Base-by-base conservation (phyloP, 192 early-diverging fungal species). In the Lunasporangiospora selenospora region DNA sequence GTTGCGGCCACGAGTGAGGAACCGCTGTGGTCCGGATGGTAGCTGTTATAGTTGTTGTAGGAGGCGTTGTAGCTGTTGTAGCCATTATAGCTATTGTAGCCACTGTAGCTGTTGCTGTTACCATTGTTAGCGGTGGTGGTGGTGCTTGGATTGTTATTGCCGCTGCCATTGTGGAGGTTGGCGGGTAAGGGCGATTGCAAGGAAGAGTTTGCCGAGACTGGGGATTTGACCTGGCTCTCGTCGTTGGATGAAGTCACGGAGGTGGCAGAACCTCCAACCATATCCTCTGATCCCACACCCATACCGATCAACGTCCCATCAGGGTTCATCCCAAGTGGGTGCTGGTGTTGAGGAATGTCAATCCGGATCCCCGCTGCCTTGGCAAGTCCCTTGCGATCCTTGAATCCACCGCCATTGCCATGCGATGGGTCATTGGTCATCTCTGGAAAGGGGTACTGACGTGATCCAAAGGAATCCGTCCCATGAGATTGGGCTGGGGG, bases 191-290 rank as follows among this genome's bases (percentile, higher is more conserved):
- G 55, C 0, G 65, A 59, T 33, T 57, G 54, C 15, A 36, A 40
- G 23, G 65, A 36, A 2, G 65, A 67, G 27, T 52, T 37, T 13
- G 24, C 50, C 7, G 45, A 47, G 18, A 47, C 4, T 3, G 45
- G 45, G 15, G 45, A 47, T 12, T 47, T 47, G 24, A 42, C 24
- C 15, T 45, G 52, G 19, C 52, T 50, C n/a, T n/a, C n/a, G 30
- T 44, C 27, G 3, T 37, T 32, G 0, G 58, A 24, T 1, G 67
- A 71, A 10, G 59, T 53, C 27, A 51, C 36, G 0, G 67, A 62
- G 0, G 67, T 62, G 15, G 67, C 59, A 3, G 67, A 71, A 15
- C 67, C 67, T 11, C 67, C 59, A 2, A 71, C 67, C 39, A 62
- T 43, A 3, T 62, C 58, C 10, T 71, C 67, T 1, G 34, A 18